Evolutionary conservation across 2,329 filamentous ascomycete species (phyloP), one percentile per base, ranked within the genome.

Genomic region (Aspergillus niger): DNA sequence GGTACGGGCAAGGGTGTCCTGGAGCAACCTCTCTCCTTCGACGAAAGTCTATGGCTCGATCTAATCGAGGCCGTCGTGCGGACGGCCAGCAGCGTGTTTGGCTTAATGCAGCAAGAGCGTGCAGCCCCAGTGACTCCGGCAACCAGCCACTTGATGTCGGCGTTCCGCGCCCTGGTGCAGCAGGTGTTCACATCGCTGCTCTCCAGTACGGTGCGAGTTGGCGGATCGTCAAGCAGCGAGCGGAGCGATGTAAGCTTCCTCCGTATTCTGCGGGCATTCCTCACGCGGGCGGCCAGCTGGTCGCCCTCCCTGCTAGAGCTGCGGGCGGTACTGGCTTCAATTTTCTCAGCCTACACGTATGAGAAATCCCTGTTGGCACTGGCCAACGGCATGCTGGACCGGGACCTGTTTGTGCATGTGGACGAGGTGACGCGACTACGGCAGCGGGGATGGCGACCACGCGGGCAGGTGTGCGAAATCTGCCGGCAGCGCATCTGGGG

Each of bases 331-430:
- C 84, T 99, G 2, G 82, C 87, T 1, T 95, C 93, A 11, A 94
- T 99, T 58, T 98, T 99, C 77, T 88, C 94, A 0, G 94, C 95
- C 0, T 99, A 99, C 73, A 89, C 92, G 0, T 97, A 98, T 73
- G 95, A 99, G 75, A 91, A 94, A 74, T 93, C 91, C 0, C 91
- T 99, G 15, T 83, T 99, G 20, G 83, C 85, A 1, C 85, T 99
- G 3, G 92, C 95, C 0, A 96, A 94, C 73, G 85, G 89, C 3
- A 87, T 99, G 58, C 82, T 99, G 0, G 93, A 96, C 64, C 89
- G 92, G 67, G 95, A 95, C 69, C 83, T 97, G 5, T 99, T 98
- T 70, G 85, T 90, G 43, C 89, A 91, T 65, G 91, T 99, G 38
- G 82, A 87, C 47, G 85, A 91, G 67, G 89, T 92, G 5, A 86